Conservation (phyloP, 164 flowering plant species). For the Buxus sempervirens region DNA sequence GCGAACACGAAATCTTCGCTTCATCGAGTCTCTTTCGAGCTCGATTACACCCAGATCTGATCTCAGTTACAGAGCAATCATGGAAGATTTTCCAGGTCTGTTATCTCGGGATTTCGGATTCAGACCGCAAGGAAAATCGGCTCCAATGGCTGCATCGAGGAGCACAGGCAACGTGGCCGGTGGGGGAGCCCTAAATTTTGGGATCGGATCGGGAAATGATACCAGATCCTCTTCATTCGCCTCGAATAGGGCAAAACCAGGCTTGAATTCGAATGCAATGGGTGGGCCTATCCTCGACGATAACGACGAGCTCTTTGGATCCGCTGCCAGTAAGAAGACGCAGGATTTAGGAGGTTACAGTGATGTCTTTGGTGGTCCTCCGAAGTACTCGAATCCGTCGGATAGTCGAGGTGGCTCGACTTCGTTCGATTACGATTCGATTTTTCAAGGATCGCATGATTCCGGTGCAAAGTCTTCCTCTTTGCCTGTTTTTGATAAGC, state of each 20-base stretch:
- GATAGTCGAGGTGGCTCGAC: conserved; percentile 12
- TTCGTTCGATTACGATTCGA: conserved; percentile 43
- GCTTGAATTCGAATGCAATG: conserved; percentile 22
- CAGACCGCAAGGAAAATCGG: conserved; percentile 65
- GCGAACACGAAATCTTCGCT: not conserved
- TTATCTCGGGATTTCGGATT: conserved; percentile 57
- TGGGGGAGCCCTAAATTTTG: conserved; percentile 21
- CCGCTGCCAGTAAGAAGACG: conserved; percentile 14
- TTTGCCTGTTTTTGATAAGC: conserved; percentile 57
- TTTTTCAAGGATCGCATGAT: conserved; percentile 35
- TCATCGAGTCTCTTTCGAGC: not conserved
- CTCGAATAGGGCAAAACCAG: conserved; percentile 15
- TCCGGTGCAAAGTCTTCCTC: conserved; percentile 27
- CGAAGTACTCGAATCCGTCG: conserved; percentile 20
- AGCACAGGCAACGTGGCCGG: conserved; percentile 15
- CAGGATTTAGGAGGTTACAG: conserved; percentile 21
- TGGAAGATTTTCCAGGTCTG: conserved; percentile 65
- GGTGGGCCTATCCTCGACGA: conserved; percentile 32
- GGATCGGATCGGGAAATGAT: conserved; percentile 24
- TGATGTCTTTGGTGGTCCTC: conserved; percentile 53
- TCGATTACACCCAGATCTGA: conserved; percentile 8
- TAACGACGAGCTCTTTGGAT: conserved; percentile 30
- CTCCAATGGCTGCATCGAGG: conserved; percentile 59
- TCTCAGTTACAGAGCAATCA: not conserved
- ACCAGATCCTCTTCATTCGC: conserved; percentile 21